Conservation (phyloP, 345 rosid species). For the Hirschfeldia incana region DNA sequence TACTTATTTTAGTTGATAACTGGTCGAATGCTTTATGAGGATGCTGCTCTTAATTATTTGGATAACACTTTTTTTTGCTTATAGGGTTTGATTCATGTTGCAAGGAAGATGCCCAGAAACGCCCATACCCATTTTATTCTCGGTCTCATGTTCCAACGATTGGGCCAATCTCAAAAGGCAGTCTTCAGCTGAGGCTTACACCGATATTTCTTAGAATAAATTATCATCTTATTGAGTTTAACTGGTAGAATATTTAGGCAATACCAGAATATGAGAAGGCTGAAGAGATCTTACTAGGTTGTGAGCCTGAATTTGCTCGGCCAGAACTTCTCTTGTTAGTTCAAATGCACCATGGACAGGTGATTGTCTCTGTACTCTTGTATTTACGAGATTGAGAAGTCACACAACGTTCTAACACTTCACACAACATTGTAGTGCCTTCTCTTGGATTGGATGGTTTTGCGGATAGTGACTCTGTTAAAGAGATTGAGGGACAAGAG, state of each 20-base stretch:
- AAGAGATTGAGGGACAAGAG: slow-evolving; percentile 80
- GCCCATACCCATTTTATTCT: slow-evolving; percentile 96
- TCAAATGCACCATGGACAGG: slow-evolving; percentile 98
- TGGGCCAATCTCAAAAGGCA: slow-evolving; percentile 93
- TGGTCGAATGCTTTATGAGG: slow-evolving; percentile 3
- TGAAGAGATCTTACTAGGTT: slow-evolving; percentile 76
- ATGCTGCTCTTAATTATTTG: not conserved
- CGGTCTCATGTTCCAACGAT: slow-evolving; percentile 90
- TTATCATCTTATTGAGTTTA: slow-evolving; percentile 15
- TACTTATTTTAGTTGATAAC: not conserved
- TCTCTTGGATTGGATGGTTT: slow-evolving; percentile 55
- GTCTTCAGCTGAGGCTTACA: slow-evolving; percentile 28
- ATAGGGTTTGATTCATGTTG: slow-evolving; percentile 93
- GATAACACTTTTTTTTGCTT: slow-evolving; percentile 6
- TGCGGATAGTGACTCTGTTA: slow-evolving; percentile 59
- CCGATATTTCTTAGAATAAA: not conserved
- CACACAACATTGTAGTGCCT: slow-evolving; percentile 56
- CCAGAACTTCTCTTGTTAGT: slow-evolving; percentile 88
- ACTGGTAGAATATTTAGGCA: slow-evolving; percentile 55
- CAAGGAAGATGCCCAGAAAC: slow-evolving; percentile 95
- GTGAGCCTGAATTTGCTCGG: slow-evolving; percentile 84
- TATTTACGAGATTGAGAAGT: not conserved
- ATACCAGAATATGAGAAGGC: slow-evolving; percentile 87
- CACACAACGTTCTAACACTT: not conserved
- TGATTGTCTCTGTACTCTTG: slow-evolving; percentile 33